phyloP scores from a whole-genome alignment of 306 rosid genomes.

The Purshia tridentata region DNA sequence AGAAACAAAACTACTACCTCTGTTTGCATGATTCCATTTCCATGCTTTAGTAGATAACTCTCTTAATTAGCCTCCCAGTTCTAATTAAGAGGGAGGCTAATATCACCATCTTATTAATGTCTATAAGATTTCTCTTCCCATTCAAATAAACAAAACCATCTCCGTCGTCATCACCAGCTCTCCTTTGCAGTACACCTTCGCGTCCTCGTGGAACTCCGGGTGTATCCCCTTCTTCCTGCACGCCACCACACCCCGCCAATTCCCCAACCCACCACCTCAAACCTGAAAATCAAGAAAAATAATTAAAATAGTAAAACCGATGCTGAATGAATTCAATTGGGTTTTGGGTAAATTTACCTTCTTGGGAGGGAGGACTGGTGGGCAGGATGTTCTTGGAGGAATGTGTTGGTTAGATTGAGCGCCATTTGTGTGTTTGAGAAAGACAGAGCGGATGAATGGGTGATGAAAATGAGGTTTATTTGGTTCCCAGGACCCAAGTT shows the following conservation, averaged over 20 bases:
- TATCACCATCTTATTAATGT: neutral
- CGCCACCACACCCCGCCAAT: conserved; percentile 34
- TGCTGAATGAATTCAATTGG: neutral
- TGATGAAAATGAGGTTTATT: conserved; percentile 31
- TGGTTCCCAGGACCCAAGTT: neutral
- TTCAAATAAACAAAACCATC: neutral
- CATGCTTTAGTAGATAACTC: neutral
- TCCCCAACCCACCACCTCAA: conserved; percentile 32
- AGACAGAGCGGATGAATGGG: too few species aligned
- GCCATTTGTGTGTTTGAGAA: conserved; percentile 46
- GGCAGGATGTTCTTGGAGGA: conserved; percentile 44
- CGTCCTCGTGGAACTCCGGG: conserved; percentile 68
- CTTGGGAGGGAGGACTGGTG: conserved; percentile 31
- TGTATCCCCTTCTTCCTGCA: conserved; percentile 92
- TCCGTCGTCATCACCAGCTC: conserved; percentile 75
- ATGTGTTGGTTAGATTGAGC: conserved; percentile 49
- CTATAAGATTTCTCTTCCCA: neutral
- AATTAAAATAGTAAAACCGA: neutral
- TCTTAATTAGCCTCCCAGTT: neutral
- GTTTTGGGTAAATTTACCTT: conserved; percentile 26
- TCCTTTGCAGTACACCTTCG: conserved; percentile 81
- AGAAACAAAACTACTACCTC: neutral
- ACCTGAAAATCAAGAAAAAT: neutral
- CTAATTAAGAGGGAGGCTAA: neutral
- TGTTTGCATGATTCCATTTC: neutral